Evolutionary conservation across 495 filamentous ascomycete species (phyloP), one percentile per base, ranked within the genome.

Genomic region (Aspergillus bridgeri): DNA sequence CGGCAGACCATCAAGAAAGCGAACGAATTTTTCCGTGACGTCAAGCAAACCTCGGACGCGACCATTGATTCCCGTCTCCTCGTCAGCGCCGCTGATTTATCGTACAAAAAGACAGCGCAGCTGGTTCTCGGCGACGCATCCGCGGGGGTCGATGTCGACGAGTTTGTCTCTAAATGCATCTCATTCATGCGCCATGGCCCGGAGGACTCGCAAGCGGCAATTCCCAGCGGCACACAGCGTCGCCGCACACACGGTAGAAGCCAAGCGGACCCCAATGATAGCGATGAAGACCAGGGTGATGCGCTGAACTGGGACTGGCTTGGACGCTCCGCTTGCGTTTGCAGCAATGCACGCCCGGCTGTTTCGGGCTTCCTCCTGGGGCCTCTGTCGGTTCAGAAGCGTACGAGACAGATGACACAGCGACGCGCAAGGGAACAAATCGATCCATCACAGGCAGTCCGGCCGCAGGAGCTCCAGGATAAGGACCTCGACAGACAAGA

Each of bases 11-110:
- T 97, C 5, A 55, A 79, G 6, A 77, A 81, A 58, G 85, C 88
- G 3, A 87, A 97, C 65, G 60, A 75, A 3, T 69, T 86, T 9
- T 88, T 86, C 64, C 69, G 69, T 24, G 75, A 83, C 33, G 91
- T 98, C 50, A 94, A 90, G 61, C 92, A 97, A 65, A 95, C 94
- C 2, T 83, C 83, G n/a, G 95, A 99, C 68, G 94, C 94, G 2
- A 91, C 87, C 3, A 86, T 96, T 56, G 94, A 99, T 65, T 89
- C 93, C 0, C 86, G 90, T 44, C 77, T 94, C 42, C 77, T 98
- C 9, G 89, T 96, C 11, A 82, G 78, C 33, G 83, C 86, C 0
- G 86, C 89, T 19, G 94, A 98, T 59, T 72, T 92, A 2, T 84
- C 87, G 0, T 84, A 87, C 56, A 89, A 89, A 55, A 90, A 88